Conservation (phyloP, 805 yeast genomes). For the Candida corydali region DNA sequence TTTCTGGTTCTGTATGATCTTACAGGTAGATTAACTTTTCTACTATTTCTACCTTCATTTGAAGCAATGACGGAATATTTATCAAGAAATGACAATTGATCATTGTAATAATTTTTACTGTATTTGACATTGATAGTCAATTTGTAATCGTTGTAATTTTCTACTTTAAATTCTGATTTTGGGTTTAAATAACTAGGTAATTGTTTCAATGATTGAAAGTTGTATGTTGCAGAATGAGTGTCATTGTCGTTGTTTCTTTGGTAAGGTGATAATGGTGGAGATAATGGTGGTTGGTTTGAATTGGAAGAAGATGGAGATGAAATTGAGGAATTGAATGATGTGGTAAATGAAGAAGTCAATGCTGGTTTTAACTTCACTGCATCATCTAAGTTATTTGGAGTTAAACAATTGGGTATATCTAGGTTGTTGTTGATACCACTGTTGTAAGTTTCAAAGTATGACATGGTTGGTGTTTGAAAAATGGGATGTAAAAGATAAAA, state of each 20-base stretch:
- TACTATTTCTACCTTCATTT: slow-evolving; percentile 7
- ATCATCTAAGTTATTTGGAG: slow-evolving; percentile 2
- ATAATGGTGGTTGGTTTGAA: slow-evolving; percentile 24
- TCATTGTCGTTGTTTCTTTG: slow-evolving; percentile 15
- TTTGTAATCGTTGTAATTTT: slow-evolving; percentile 41
- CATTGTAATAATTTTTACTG: slow-evolving; percentile 41
- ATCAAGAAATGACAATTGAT: slow-evolving; percentile 49
- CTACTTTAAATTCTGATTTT: slow-evolving; percentile 43
- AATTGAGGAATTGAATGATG: too few relatives aligned
- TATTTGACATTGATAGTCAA: slow-evolving; percentile 47
- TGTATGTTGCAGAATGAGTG: background rate
- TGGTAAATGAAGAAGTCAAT: too few relatives aligned
- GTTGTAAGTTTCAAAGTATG: slow-evolving; percentile 8
- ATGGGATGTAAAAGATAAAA: background rate
- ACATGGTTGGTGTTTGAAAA: slow-evolving; percentile 1
- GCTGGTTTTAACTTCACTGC: background rate
- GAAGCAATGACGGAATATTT: slow-evolving; percentile 40
- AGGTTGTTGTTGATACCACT: slow-evolving; percentile 2
- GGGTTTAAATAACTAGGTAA: slow-evolving; percentile 3
- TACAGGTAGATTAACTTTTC: slow-evolving; percentile 10
- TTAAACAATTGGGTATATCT: slow-evolving; percentile 3
- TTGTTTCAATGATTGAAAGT: background rate
- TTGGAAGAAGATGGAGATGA: background rate
- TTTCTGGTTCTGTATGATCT: slow-evolving; percentile 14
- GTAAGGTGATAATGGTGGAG: slow-evolving; percentile 45